phyloP scores from a whole-genome alignment of 2,329 filamentous ascomycete genomes.

The Aquanectria penicillioides region DNA sequence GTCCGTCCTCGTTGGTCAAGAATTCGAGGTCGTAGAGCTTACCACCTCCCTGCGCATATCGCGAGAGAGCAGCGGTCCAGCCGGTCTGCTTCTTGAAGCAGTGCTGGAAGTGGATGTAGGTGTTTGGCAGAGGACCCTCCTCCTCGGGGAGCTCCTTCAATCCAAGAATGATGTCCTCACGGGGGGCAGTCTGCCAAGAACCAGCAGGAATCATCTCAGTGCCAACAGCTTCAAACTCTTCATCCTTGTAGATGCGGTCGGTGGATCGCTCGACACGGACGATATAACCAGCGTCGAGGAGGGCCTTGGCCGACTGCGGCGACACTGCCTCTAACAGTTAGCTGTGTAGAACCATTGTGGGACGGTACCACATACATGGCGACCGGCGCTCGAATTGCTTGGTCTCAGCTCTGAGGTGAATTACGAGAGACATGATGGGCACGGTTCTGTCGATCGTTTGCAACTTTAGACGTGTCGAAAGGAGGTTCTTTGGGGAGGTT shows the following conservation, averaged over 20 bases:
- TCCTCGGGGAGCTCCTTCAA: conserved; percentile 82
- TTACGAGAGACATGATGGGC: background rate
- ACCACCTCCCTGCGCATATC: conserved; percentile 77
- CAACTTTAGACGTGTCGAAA: too few relatives aligned
- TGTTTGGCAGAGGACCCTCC: conserved; percentile 3
- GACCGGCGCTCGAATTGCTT: conserved; percentile 14
- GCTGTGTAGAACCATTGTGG: background rate
- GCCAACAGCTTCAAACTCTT: conserved; percentile 69
- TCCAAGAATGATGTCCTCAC: conserved; percentile 76
- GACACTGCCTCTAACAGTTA: conserved; percentile 31
- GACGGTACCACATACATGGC: background rate
- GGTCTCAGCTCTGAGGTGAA: conserved; percentile 14
- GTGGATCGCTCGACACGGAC: conserved; percentile 73
- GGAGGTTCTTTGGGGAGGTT: too few relatives aligned
- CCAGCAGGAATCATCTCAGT: conserved; percentile 63
- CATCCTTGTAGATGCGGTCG: conserved; percentile 71
- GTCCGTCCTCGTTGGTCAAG: conserved; percentile 73
- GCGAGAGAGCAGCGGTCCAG: conserved; percentile 79
- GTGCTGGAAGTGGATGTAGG: conserved; percentile 72
- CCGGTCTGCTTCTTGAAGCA: conserved; percentile 79
- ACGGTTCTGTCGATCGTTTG: too few relatives aligned
- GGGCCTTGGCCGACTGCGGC: conserved; percentile 44
- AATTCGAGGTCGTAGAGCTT: conserved; percentile 86
- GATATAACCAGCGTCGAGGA: conserved; percentile 74
- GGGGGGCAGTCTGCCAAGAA: conserved; percentile 59